Evolutionary conservation across 1,139 yeast species (phyloP).

Genomic region (Lodderomyces pseudojiufengensis): DNA sequence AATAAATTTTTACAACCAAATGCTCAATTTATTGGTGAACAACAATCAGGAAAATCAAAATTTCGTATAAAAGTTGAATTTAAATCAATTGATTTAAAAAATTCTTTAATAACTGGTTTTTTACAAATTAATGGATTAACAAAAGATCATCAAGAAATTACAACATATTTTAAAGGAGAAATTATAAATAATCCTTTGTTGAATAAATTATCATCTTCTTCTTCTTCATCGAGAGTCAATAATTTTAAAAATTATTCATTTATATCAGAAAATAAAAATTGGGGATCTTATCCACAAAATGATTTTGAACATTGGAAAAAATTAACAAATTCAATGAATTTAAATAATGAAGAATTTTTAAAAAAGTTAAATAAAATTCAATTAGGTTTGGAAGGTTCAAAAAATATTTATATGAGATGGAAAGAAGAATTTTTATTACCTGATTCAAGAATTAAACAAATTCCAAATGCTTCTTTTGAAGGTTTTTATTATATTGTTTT

Average conservation of each 20-base stretch:
- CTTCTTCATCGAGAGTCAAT: slow-evolving; percentile 17
- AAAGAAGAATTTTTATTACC: slow-evolving; percentile 85
- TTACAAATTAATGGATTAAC: slow-evolving; percentile 80
- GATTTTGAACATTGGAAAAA: slow-evolving; percentile 88
- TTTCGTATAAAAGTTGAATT: slow-evolving; percentile 72
- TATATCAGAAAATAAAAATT: slow-evolving; percentile 37
- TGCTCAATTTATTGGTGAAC: slow-evolving; percentile 63
- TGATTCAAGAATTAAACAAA: slow-evolving; percentile 63
- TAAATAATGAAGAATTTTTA: slow-evolving; percentile 21
- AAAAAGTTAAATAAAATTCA: slow-evolving; percentile 29
- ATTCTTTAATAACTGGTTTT: slow-evolving; percentile 69
- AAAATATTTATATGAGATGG: slow-evolving; percentile 84
- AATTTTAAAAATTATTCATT: slow-evolving; percentile 28
- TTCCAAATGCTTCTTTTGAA: slow-evolving; percentile 83
- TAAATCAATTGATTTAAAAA: slow-evolving; percentile 61
- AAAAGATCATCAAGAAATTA: slow-evolving; percentile 68
- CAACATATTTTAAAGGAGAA: slow-evolving; percentile 86
- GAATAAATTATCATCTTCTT: slow-evolving; percentile 7
- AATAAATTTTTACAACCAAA: slow-evolving; percentile 57
- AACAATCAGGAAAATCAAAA: slow-evolving; percentile 64
- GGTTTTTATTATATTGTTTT: slow-evolving; percentile 89
- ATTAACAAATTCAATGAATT: slow-evolving; percentile 46
- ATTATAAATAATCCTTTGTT: slow-evolving; percentile 59
- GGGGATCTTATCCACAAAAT: slow-evolving; percentile 65
- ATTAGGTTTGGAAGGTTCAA: slow-evolving; percentile 23